These are phyloP conservation scores for Cladophialophora yegresii DNA, from an alignment of 2,329 filamentous ascomycete species.

Conservation along the genomic window DNA sequence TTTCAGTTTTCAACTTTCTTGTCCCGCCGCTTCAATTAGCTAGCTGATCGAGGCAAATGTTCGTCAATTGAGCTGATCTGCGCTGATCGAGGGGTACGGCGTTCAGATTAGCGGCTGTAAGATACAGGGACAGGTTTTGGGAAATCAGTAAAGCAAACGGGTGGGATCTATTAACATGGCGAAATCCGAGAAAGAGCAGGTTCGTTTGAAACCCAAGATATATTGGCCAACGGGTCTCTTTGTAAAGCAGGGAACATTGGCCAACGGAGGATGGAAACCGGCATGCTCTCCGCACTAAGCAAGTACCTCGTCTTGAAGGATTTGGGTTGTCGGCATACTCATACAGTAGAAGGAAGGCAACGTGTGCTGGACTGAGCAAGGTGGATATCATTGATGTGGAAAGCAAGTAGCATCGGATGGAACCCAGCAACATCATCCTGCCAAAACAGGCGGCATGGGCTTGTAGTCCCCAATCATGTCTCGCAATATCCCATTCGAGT, in stretches of 20 bases:
- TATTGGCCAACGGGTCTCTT: not conserved
- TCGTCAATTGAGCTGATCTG: not conserved
- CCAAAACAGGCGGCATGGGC: not conserved
- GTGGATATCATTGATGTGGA: constrained; percentile 14
- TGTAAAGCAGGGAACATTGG: not conserved
- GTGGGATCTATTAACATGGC: not conserved
- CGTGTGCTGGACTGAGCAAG: constrained; percentile 4
- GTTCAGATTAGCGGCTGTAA: not conserved
- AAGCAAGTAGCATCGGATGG: constrained; percentile 8
- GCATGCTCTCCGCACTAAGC: not conserved
- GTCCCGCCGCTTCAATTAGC: not conserved
- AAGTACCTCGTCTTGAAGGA: not conserved
- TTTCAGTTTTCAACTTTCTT: not conserved
- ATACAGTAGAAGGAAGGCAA: not conserved
- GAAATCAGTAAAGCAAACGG: not conserved
- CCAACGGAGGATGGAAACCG: not conserved
- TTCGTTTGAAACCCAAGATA: not conserved
- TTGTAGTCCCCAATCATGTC: not conserved
- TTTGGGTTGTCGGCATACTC: not conserved
- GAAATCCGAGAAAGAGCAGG: not conserved
- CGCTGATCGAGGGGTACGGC: not conserved
- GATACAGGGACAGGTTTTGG: not conserved
- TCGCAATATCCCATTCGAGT: not conserved
- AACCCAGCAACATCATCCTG: constrained; percentile 4
- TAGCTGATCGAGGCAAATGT: not conserved